A percentile compares a stretch with the other conserved stretches of the same genome.
Evolutionary conservation across 306 rosid species (phyloP).

Genomic region (Luffa acutangula): DNA sequence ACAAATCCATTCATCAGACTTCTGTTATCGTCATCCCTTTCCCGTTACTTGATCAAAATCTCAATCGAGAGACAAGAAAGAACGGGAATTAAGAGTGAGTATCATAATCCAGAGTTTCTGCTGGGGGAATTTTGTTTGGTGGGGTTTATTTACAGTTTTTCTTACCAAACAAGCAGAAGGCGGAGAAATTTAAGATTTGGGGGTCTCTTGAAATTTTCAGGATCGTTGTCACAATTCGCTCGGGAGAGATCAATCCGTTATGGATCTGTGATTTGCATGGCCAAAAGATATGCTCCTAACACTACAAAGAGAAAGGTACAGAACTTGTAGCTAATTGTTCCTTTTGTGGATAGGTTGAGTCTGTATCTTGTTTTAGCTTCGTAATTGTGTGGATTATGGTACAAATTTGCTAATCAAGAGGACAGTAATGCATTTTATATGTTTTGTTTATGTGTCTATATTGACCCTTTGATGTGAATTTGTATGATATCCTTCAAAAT

Average conservation of each 20-base stretch:
- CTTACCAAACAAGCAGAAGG: neutral
- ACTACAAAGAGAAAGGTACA: constrained; percentile 8
- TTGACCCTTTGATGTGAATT: neutral
- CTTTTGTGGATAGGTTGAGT: neutral
- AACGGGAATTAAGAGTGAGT: neutral
- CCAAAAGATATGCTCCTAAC: constrained; percentile 8
- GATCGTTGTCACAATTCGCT: neutral
- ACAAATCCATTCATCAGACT: neutral
- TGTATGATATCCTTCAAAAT: neutral
- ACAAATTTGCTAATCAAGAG: neutral
- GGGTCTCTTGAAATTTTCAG: neutral
- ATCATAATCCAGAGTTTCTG: neutral
- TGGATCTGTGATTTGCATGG: neutral
- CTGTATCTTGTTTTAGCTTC: neutral
- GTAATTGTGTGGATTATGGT: neutral
- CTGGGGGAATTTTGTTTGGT: neutral
- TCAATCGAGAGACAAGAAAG: neutral
- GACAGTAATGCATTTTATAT: neutral
- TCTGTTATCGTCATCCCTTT: neutral
- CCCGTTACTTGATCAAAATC: neutral
- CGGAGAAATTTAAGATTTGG: neutral
- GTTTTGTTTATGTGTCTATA: neutral
- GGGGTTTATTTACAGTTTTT: neutral
- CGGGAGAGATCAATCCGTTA: neutral
- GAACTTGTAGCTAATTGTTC: neutral